Percentiles rank a stretch among this genome's conserved stretches.
Conservation (phyloP, 176 grass and related monocot species). For the Canna indica region DNA sequence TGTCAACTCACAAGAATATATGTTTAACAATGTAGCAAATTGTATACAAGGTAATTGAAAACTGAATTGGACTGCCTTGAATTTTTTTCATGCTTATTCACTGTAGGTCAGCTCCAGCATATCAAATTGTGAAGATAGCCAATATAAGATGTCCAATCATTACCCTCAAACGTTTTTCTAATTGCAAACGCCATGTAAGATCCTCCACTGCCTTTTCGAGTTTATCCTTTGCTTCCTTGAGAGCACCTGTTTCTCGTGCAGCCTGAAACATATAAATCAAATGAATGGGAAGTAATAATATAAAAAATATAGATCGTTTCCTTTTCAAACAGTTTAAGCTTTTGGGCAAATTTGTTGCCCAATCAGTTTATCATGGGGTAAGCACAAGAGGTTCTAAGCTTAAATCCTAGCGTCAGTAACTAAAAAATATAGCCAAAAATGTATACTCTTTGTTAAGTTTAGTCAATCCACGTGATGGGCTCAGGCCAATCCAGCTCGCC, state of each 20-base stretch:
- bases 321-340: not conserved
- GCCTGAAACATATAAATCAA: slow-evolving; percentile 41
- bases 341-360: no score
- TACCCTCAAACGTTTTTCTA: slow-evolving; percentile 92
- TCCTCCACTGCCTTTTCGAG: slow-evolving; percentile 99
- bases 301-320: not conserved
- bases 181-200: slow-evolving; percentile 92
- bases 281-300: not conserved
- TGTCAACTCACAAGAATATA: not conserved
- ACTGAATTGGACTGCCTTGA: not conserved
- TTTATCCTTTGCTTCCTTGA: slow-evolving; percentile 98
- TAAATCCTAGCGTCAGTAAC: no score
- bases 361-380: no score
- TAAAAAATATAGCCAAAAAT: no score
- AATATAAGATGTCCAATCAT: slow-evolving; percentile 19
- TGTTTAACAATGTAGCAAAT: not conserved
- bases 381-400: no score
- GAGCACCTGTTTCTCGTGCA: slow-evolving; percentile 95
- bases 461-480: no score
- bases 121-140: not conserved
- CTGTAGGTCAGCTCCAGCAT: not conserved
- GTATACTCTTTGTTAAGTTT: no score
- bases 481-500: no score
- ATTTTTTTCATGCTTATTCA: not conserved
- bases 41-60: not conserved